A percentile compares a stretch with the other conserved stretches of the same genome.
phyloP scores from a whole-genome alignment of 2,329 filamentous ascomycete species.

The Cladophialophora carrionii region DNA sequence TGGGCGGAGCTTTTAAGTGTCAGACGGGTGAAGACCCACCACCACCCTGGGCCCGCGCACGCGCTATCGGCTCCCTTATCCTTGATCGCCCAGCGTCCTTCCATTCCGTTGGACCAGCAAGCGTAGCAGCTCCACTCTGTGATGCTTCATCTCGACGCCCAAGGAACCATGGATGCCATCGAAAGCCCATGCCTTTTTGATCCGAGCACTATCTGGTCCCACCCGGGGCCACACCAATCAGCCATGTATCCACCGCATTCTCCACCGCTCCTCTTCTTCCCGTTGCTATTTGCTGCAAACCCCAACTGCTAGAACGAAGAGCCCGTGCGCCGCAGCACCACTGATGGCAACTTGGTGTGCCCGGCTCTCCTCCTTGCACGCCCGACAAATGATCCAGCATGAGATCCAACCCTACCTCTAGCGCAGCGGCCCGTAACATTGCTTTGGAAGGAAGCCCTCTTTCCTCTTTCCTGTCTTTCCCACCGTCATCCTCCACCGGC shows the following conservation, averaged over 20 bases:
- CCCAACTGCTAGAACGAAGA: conserved; percentile 14
- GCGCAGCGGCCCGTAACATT: conserved; percentile 17
- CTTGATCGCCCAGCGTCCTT: conserved; percentile 15
- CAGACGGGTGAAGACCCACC: conserved; percentile 19
- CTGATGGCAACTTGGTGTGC: conserved; percentile 19
- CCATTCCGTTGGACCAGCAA: conserved; percentile 8
- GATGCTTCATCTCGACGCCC: conserved; percentile 21
- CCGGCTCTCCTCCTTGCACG: conserved; percentile 20
- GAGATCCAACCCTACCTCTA: conserved; percentile 24
- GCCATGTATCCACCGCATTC: background rate
- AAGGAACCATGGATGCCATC: conserved; percentile 16
- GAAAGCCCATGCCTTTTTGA: conserved; percentile 15
- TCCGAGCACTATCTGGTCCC: conserved; percentile 22
- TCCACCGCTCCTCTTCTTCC: background rate
- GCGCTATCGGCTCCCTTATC: conserved; percentile 18
- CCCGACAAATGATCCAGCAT: conserved; percentile 22
- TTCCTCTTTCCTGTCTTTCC: conserved; percentile 16
- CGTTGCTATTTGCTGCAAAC: conserved; percentile 11
- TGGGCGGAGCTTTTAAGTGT: conserved; percentile 19
- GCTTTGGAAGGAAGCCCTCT: conserved; percentile 20
- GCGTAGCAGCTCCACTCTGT: conserved; percentile 7
- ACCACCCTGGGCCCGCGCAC: background rate
- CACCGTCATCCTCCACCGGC: conserved; percentile 22
- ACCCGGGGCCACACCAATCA: conserved; percentile 14
- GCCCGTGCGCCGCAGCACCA: conserved; percentile 11